Base-by-base conservation (phyloP, 768 basidiomycete species). In the Tephrocybe sp. region DNA sequence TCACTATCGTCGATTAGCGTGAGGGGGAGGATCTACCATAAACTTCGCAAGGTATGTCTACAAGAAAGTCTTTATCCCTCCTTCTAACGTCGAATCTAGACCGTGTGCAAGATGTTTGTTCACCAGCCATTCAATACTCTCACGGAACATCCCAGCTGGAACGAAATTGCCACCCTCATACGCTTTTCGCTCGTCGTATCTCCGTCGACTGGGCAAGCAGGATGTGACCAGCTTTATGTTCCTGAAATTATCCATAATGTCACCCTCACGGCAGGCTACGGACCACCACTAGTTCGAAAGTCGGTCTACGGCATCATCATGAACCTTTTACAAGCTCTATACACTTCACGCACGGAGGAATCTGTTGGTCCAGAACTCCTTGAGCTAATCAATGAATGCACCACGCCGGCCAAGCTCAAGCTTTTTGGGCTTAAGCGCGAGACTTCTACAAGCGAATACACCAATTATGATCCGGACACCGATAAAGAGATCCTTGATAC, bases 181-280 rank as follows among this genome's bases (percentile, higher is more conserved):
- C 85, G 92, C 4, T 77, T 96, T n/a, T 75, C 80, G 36, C 77
- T 90, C 10, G 77, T 86, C 9, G 81, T 90, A 17, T 81, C 85
- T 45, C 85, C 89, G 55, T 81, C 85, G 41, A 77, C 83, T 0
- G 79, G 79, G 41, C 79, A 85, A 26, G 72, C 80, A 2, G 75
- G 77, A 11, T 83, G 86, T 54, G 83, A 80, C 45, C 88, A 91
- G 58, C 73, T 94, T 23, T 93, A 85, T 62, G 78, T 93, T 3
- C 88, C 94, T 0, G 94, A 97, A 64, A 74, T 90, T 26, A 74
- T 86, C 38, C 91, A 97, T 65, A 73, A 91, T 33, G 81, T 91
- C 55, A 85, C 86, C 4, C 73, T 95, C n/a, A 73, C 88, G 1
- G 82, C 88, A 6, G 88, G 82, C 9, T 83, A 83, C 30, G 94